These are phyloP conservation scores for Bondarzewia mesenterica DNA, from an alignment of 1,284 basidiomycete species.

Conservation along the genomic window DNA sequence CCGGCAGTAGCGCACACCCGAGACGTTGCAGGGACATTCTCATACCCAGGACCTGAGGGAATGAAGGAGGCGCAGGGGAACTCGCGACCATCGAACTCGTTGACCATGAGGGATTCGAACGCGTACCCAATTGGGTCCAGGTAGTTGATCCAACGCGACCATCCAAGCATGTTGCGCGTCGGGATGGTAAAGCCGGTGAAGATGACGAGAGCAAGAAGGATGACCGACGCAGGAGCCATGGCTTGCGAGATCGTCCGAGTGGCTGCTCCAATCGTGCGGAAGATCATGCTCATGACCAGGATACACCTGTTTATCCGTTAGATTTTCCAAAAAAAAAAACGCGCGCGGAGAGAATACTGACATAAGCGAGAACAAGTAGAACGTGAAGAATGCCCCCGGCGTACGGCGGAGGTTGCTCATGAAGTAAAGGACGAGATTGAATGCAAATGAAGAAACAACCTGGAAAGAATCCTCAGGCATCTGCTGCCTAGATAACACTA, in stretches of 20 bases:
- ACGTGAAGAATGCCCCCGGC: slow-evolving; percentile 25
- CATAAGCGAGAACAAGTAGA: slow-evolving; percentile 26
- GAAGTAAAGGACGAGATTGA: slow-evolving; percentile 48
- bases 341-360: neutral
- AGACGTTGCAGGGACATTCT: slow-evolving; percentile 61
- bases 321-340: slow-evolving; percentile 21
- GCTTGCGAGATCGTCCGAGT: slow-evolving; percentile 31
- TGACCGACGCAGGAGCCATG: slow-evolving; percentile 30
- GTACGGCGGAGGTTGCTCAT: slow-evolving; percentile 33
- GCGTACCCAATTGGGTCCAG: slow-evolving; percentile 71
- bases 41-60: slow-evolving; percentile 52
- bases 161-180: slow-evolving; percentile 72
- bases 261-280: slow-evolving; percentile 27
- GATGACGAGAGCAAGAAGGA: slow-evolving; percentile 39
- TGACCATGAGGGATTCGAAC: slow-evolving; percentile 75
- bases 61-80: slow-evolving; percentile 20
- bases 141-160: slow-evolving; percentile 83
- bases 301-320: slow-evolving; percentile 31
- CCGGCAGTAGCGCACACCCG: slow-evolving; percentile 55
- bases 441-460: slow-evolving; percentile 34
- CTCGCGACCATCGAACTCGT: slow-evolving; percentile 70
- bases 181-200: slow-evolving; percentile 71
- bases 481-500: neutral
- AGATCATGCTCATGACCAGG: slow-evolving; percentile 2
- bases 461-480: neutral